Evolutionary conservation across 2,329 filamentous ascomycete species (phyloP).

Genomic region (Penicillium sp.): DNA sequence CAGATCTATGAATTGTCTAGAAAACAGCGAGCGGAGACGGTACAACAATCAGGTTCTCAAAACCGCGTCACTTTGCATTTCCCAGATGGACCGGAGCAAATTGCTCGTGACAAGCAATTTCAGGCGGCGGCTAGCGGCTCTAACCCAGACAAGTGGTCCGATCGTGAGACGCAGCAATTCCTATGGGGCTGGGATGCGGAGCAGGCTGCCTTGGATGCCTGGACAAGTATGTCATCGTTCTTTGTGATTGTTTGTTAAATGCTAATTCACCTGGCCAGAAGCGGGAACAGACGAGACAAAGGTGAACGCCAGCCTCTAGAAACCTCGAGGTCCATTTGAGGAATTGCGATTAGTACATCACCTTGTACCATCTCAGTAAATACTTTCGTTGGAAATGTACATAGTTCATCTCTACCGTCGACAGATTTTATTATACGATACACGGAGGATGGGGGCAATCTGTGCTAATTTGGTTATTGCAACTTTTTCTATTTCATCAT

Average conservation of each 20-base stretch:
- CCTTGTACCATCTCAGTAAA: not conserved
- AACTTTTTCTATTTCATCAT: slow-evolving; percentile 25
- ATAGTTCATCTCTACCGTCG: not conserved
- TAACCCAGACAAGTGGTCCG: slow-evolving; percentile 65
- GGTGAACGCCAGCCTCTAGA: slow-evolving; percentile 18
- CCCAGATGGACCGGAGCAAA: slow-evolving; percentile 41
- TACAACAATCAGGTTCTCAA: slow-evolving; percentile 38
- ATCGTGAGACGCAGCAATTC: slow-evolving; percentile 61
- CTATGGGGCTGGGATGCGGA: slow-evolving; percentile 42
- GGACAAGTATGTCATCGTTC: slow-evolving; percentile 25
- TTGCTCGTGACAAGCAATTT: slow-evolving; percentile 42
- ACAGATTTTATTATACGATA: not conserved
- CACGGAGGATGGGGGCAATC: not conserved
- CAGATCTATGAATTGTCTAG: slow-evolving; percentile 38
- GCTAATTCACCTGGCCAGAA: slow-evolving; percentile 7
- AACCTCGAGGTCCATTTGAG: not conserved
- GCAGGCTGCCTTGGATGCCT: slow-evolving; percentile 30
- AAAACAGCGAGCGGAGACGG: slow-evolving; percentile 40
- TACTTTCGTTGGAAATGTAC: slow-evolving; percentile 4
- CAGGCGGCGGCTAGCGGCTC: slow-evolving; percentile 24
- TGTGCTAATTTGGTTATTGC: slow-evolving; percentile 13
- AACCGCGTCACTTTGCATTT: slow-evolving; percentile 40
- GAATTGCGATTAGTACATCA: not conserved
- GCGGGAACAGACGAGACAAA: slow-evolving; percentile 6
- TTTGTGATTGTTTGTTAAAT: not conserved